Percentiles rank a stretch among this genome's conserved stretches.
phyloP scores from a whole-genome alignment of 176 grass and related monocot genomes.

The Bolboschoenus planiculmis region DNA sequence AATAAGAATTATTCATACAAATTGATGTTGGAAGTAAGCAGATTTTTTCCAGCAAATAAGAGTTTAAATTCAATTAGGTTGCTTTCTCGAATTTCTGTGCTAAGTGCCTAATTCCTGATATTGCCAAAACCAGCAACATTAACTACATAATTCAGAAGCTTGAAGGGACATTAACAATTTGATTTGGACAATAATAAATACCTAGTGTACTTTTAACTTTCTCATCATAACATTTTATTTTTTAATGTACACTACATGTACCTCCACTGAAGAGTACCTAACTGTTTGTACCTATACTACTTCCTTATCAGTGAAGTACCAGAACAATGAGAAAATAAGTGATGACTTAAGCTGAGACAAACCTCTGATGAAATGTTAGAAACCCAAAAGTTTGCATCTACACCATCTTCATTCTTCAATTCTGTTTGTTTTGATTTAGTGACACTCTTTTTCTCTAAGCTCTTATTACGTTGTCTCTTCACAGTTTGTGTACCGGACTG shows the following conservation, averaged over 20 bases:
- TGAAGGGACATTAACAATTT: background rate
- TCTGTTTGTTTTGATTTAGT: conserved; percentile 34
- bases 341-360: background rate
- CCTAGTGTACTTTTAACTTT: background rate
- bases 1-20: background rate
- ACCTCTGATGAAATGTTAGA: conserved; percentile 32
- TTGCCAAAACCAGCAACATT: too few species aligned
- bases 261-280: too few species aligned
- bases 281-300: background rate
- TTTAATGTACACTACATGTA: background rate
- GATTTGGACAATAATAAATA: background rate
- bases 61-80: background rate
- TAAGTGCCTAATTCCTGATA: too few species aligned
- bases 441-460: conserved; percentile 27
- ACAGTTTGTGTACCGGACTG: conserved; percentile 25
- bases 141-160: background rate
- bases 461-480: background rate
- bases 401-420: conserved; percentile 36
- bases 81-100: too few species aligned
- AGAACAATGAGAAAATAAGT: background rate
- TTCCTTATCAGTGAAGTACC: background rate
- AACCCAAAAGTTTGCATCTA: conserved; percentile 12
- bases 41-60: too few species aligned
- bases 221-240: background rate
- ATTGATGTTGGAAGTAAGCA: background rate